Percentiles rank a stretch among this genome's conserved stretches.
Conservation (phyloP, 805 yeast species). For the Candida palmyrensis region DNA sequence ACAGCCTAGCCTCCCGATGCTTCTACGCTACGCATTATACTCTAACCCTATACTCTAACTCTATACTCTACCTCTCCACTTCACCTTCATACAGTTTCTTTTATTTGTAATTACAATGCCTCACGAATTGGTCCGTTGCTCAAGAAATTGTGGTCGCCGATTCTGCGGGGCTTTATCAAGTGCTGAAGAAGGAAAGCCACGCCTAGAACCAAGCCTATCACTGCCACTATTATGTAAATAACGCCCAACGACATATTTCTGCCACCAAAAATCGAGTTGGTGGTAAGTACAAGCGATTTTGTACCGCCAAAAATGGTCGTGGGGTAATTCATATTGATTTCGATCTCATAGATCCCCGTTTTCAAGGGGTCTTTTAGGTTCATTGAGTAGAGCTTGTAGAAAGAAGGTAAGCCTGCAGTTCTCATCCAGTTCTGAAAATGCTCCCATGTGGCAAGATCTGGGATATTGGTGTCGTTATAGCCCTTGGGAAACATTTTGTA, state of each 20-base stretch:
- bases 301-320: conserved; percentile 83
- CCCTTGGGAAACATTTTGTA: conserved; percentile 73
- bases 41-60: no score
- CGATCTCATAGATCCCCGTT: conserved; percentile 66
- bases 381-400: conserved; percentile 75
- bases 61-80: no score
- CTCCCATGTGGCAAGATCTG: conserved; percentile 73
- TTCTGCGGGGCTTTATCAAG: conserved; percentile 73
- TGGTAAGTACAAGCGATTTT: conserved; percentile 74
- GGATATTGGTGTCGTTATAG: conserved; percentile 76
- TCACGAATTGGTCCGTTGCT: conserved; percentile 15
- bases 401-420: conserved; percentile 89
- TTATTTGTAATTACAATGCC: conserved; percentile 1
- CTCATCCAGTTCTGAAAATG: conserved; percentile 97
- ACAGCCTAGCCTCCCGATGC: no score
- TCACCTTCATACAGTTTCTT: neutral
- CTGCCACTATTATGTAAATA: conserved; percentile 81
- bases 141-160: conserved; percentile 72
- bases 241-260: conserved; percentile 80
- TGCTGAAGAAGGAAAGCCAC: conserved; percentile 75
- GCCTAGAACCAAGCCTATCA: conserved; percentile 65
- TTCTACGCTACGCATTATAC: no score
- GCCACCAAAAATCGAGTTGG: conserved; percentile 83
- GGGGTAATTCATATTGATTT: conserved; percentile 75
- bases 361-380: conserved; percentile 54